Evolutionary conservation across 768 basidiomycete genomes (phyloP).

Genomic region (Leccinum ochraceum): DNA sequence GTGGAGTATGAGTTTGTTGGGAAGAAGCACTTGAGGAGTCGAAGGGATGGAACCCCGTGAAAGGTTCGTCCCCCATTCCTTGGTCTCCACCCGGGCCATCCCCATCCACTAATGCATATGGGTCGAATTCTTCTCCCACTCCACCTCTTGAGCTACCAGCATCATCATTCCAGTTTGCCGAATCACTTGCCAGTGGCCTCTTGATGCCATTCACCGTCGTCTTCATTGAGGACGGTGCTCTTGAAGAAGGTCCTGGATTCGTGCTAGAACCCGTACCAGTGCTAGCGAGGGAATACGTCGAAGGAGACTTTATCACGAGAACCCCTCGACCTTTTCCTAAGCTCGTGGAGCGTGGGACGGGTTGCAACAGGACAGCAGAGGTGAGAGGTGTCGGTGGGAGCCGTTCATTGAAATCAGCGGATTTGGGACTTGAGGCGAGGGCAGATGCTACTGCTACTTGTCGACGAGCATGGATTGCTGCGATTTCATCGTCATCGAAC

Average conservation of each 20-base stretch:
- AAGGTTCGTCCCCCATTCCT: constrained; percentile 18
- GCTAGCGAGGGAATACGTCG: constrained; percentile 12
- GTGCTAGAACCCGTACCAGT: constrained; percentile 8
- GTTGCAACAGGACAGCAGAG: constrained; percentile 28
- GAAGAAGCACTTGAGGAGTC: constrained; percentile 28
- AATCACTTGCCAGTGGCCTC: constrained; percentile 19
- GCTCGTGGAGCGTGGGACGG: constrained; percentile 29
- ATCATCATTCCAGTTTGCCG: constrained; percentile 8
- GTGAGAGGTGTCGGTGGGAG: background rate
- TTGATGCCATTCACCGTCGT: constrained; percentile 25
- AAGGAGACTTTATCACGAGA: constrained; percentile 15
- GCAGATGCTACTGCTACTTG: constrained; percentile 20
- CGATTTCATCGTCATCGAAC: constrained; percentile 70
- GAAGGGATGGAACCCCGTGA: constrained; percentile 23
- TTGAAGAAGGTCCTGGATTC: constrained; percentile 17
- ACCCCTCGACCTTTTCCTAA: constrained; percentile 10
- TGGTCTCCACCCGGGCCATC: constrained; percentile 10
- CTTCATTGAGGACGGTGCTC: constrained; percentile 21
- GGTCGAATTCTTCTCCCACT: constrained; percentile 21
- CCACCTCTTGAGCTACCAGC: constrained; percentile 1
- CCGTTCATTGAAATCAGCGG: constrained; percentile 4
- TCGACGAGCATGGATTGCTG: constrained; percentile 50
- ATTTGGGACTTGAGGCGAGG: constrained; percentile 2
- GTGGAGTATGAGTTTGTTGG: constrained; percentile 19
- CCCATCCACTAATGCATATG: constrained; percentile 30